Base-by-base conservation (phyloP, 352 stramenopile genomes). In the Achlya hypogyna region DNA sequence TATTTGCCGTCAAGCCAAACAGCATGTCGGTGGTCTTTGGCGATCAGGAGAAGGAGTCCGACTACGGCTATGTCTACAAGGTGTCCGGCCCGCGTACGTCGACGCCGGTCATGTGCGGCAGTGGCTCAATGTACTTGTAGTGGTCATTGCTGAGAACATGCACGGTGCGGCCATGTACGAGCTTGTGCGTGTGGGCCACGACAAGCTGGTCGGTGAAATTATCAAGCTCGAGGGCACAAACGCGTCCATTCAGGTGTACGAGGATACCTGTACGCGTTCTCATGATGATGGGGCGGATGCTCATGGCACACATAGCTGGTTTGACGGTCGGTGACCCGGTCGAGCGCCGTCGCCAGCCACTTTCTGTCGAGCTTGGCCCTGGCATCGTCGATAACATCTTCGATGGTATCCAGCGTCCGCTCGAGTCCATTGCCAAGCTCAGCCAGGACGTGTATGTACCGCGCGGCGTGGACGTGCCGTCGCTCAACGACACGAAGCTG, bases 311-410 rank as follows among this genome's bases (percentile, higher is more conserved):
- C 35, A 59, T 63, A 86, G 78, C 86, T 18, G 97, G 97, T 56
- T 76, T 99, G 51, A 99, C 95, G 10, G 96, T 99, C 45, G 97
- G 97, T 25, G 97, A 99, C 75, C 96, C 96, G 9, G 97, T 98
- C 31, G 86, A 99, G 63, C 86, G 97, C 58, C 98, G 97, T 72
- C 97, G 98, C 72, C 87, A 98, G 76, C 97, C 97, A 45, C 79
- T 99, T 51, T 98, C 93, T 3, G 96, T 99, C 29, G 96, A 99
- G 71, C 86, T 99, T 8, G 97, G 97, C 28, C 97, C 97, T n/a
- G 97, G 97, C 69, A 99, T 99, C 72, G 98, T 99, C 81, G 96
- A 97, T 72, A 99, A 98, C 62, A 99, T 99, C 82, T 99, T 99
- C 69, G 97, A 99, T 82, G 97, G 97, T 71, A 99, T 99, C 78